Evolutionary conservation across 352 stramenopile genomes (phyloP).

Genomic region (Phytophthora meadii): DNA sequence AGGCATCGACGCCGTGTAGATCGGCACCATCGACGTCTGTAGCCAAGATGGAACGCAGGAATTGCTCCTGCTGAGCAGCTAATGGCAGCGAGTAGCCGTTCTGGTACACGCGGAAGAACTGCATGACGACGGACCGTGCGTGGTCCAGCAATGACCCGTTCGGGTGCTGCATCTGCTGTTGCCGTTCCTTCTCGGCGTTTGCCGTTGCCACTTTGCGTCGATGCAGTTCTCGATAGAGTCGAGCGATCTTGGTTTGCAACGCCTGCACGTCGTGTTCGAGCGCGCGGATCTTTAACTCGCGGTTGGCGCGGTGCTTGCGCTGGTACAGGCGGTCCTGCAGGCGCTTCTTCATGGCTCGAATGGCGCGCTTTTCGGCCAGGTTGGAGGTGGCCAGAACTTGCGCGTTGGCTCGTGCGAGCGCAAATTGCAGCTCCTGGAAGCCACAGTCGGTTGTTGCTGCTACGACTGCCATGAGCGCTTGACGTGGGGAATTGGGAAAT

Average conservation of each 20-base stretch:
- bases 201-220: slow-evolving; percentile 12
- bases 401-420: slow-evolving; percentile 12
- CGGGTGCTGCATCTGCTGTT: slow-evolving; percentile 20
- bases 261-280: slow-evolving; percentile 33
- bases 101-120: slow-evolving; percentile 42
- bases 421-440: slow-evolving; percentile 25
- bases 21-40: slow-evolving; percentile 32
- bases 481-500: slow-evolving; percentile 4
- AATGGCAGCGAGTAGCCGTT: slow-evolving; percentile 33
- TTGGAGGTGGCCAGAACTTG: slow-evolving; percentile 22
- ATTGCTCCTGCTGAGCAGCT: slow-evolving; percentile 28
- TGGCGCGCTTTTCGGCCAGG: slow-evolving; percentile 18
- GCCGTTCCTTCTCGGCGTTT: slow-evolving; percentile 15
- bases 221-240: slow-evolving; percentile 29
- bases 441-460: slow-evolving; percentile 8
- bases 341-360: slow-evolving; percentile 32
- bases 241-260: slow-evolving; percentile 35
- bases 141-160: slow-evolving; percentile 24
- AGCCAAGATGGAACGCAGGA: slow-evolving; percentile 38
- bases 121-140: slow-evolving; percentile 28
- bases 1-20: slow-evolving; percentile 21
- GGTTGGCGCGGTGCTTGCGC: slow-evolving; percentile 46
- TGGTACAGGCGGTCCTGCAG: slow-evolving; percentile 49
- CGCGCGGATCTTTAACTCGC: slow-evolving; percentile 24
- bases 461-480: slow-evolving; percentile 16